Percentiles rank a stretch among this genome's conserved stretches.
phyloP scores from a whole-genome alignment of 768 basidiomycete genomes.

The Mycena epipterygia region DNA sequence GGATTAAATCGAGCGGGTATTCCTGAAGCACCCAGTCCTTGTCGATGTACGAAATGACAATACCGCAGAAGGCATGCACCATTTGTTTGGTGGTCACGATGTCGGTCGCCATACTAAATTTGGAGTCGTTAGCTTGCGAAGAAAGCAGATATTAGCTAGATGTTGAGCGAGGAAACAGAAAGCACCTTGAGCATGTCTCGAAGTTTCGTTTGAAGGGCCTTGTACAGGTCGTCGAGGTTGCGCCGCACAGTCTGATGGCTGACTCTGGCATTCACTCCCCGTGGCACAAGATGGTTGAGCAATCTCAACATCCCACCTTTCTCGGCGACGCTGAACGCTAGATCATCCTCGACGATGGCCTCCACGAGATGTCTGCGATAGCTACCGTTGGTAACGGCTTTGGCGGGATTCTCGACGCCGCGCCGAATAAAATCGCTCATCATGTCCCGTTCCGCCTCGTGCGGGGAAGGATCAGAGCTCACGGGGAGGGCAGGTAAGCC shows the following conservation, averaged over 20 bases:
- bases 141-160: background rate
- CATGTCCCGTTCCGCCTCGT: conserved; percentile 3
- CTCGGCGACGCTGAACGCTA: conserved; percentile 21
- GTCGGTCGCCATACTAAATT: conserved; percentile 31
- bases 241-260: conserved; percentile 21
- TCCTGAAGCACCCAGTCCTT: conserved; percentile 17
- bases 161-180: background rate
- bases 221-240: conserved; percentile 15
- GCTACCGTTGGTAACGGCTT: conserved; percentile 13
- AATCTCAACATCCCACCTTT: conserved; percentile 12
- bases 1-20: conserved; percentile 16
- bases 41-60: conserved; percentile 22
- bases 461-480: conserved; percentile 1
- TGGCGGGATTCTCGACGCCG: conserved; percentile 20
- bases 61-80: conserved; percentile 24
- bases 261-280: conserved; percentile 17
- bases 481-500: conserved; percentile 1
- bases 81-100: conserved; percentile 23
- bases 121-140: conserved; percentile 21
- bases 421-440: conserved; percentile 14
- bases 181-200: background rate
- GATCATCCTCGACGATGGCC: conserved; percentile 27
- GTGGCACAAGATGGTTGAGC: conserved; percentile 13
- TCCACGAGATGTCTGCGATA: conserved; percentile 16
- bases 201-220: conserved; percentile 1